Conservation (phyloP, 345 rosid genomes). For the Salix caprea region DNA sequence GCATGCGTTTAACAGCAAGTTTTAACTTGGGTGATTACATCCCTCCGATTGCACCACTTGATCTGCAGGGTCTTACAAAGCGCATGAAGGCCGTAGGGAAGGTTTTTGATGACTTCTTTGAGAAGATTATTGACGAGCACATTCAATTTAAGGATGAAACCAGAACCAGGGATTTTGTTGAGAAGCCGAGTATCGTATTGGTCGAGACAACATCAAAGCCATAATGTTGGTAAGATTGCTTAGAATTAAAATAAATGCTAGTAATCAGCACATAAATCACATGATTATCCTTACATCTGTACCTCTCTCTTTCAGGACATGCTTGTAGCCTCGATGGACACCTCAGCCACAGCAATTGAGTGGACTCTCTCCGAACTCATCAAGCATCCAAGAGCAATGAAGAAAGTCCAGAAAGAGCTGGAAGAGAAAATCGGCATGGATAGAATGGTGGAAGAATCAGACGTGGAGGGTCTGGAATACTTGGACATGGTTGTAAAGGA, state of each 20-base stretch:
- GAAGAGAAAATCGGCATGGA: conserved; percentile 33
- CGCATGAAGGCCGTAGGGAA: conserved; percentile 27
- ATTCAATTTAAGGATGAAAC: conserved; percentile 12
- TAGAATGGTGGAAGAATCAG: conserved; percentile 45
- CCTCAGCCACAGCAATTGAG: conserved; percentile 18
- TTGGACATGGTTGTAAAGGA: conserved; percentile 45
- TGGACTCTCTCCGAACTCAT: conserved; percentile 27
- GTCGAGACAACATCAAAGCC: conserved; percentile 27
- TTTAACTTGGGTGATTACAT: conserved; percentile 36
- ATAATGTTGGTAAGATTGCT: conserved; percentile 12
- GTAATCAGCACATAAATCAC: neutral
- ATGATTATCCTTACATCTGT: neutral
- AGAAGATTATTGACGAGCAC: conserved; percentile 42
- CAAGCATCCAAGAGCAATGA: conserved; percentile 26
- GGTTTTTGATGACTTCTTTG: conserved; percentile 39
- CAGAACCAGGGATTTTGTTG: conserved; percentile 8
- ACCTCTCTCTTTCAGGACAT: conserved; percentile 13
- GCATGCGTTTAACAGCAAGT: conserved; percentile 27
- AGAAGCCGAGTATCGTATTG: conserved; percentile 17
- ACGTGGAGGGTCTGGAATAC: conserved; percentile 30
- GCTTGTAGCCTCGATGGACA: conserved; percentile 23
- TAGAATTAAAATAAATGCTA: neutral
- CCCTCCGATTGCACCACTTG: conserved; percentile 32
- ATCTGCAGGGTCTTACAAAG: conserved; percentile 38
- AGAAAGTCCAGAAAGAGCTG: conserved; percentile 37